phyloP scores from a whole-genome alignment of 2,329 filamentous ascomycete genomes.

The Aspergillus sp. region DNA sequence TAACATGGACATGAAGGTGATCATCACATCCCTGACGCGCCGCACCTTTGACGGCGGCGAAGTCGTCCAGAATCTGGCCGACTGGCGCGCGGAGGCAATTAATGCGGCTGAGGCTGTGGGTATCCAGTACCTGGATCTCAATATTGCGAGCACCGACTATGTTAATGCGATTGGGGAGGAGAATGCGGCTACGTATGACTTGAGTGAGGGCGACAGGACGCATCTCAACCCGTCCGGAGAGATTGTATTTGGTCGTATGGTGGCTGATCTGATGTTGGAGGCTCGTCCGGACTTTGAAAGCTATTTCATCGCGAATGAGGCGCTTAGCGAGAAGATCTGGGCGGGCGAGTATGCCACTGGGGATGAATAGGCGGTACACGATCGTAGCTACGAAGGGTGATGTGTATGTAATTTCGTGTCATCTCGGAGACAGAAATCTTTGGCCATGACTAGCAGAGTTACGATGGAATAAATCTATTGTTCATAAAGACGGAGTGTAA shows the following conservation, averaged over 20 bases:
- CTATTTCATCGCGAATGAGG: constrained; percentile 8
- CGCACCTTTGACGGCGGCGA: constrained; percentile 3
- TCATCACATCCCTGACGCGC: constrained; percentile 10
- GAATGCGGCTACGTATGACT: constrained; percentile 9
- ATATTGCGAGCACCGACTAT: constrained; percentile 9
- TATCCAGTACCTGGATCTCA: constrained; percentile 10
- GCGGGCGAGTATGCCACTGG: constrained; percentile 8
- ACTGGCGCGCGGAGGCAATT: constrained; percentile 8
- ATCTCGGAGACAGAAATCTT: no score
- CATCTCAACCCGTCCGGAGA: constrained; percentile 11
- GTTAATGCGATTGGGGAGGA: constrained; percentile 11
- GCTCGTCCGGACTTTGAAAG: constrained; percentile 1
- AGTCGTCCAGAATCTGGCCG: constrained; percentile 5
- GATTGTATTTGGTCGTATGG: constrained; percentile 12
- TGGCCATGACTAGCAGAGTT: no score
- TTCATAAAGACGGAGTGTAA: no score
- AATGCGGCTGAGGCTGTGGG: constrained; percentile 9
- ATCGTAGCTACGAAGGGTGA: no score
- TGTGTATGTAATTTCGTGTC: no score
- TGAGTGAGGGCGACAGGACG: constrained; percentile 7
- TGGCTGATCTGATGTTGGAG: constrained; percentile 9
- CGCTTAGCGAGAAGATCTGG: constrained; percentile 8
- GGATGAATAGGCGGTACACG: neutral
- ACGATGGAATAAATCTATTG: no score
- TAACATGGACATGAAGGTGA: constrained; percentile 1